phyloP scores from a whole-genome alignment of 176 grass and related monocot genomes.

The Miscanthus lutarioriparius region DNA sequence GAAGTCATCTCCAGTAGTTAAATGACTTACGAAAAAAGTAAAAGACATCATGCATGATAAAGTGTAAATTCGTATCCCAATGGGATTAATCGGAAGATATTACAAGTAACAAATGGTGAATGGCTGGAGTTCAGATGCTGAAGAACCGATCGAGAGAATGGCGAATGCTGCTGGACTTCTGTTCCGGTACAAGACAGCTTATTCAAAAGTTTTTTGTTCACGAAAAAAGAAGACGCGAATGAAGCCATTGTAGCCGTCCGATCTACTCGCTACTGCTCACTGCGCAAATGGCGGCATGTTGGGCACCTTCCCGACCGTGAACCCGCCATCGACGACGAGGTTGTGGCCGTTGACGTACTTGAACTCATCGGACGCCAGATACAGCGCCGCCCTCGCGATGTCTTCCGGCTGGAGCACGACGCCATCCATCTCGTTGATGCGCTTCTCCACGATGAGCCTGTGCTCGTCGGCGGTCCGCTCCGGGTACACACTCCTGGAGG shows the following conservation, averaged over 20 bases:
- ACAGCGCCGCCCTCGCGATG: conserved; percentile 11
- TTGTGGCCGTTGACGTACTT: conserved; percentile 72
- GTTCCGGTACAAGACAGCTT: not conserved
- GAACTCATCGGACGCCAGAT: conserved; percentile 69
- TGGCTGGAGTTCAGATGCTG: too few species aligned
- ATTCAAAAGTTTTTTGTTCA: not conserved
- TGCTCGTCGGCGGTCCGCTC: not conserved
- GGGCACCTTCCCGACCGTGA: conserved; percentile 30
- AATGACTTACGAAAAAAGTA: too few species aligned
- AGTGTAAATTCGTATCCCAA: too few species aligned
- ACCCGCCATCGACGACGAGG: conserved; percentile 67
- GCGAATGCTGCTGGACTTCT: not conserved
- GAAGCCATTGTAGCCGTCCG: too few species aligned
- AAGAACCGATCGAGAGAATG: not conserved
- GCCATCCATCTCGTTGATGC: conserved; percentile 4
- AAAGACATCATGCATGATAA: too few species aligned
- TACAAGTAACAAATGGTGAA: not conserved
- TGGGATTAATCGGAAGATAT: not conserved
- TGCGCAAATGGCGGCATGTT: not conserved
- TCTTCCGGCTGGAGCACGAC: not conserved
- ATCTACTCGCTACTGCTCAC: not conserved
- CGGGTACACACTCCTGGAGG: conserved; percentile 4
- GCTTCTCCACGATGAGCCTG: not conserved
- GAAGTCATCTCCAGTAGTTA: too few species aligned
- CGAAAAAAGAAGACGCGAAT: too few species aligned